phyloP scores from a whole-genome alignment of 1,139 yeast species.

The Zygoascus hellenicus region DNA sequence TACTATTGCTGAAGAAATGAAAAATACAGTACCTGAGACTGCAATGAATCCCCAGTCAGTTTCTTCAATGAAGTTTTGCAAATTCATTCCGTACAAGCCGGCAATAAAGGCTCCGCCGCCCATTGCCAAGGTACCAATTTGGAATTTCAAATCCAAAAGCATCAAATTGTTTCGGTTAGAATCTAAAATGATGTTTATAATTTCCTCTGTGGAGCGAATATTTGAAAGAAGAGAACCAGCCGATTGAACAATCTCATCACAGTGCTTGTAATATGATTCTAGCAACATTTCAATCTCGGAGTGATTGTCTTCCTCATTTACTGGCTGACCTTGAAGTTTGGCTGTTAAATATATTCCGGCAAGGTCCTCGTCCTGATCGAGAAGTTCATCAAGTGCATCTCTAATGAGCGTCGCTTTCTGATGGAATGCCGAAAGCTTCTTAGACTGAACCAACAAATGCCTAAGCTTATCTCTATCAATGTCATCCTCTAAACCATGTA shows the following conservation, averaged over 20 bases:
- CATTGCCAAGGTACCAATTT: slow-evolving; percentile 83
- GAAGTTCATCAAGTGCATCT: slow-evolving; percentile 76
- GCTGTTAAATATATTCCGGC: slow-evolving; percentile 76
- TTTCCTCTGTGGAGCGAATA: slow-evolving; percentile 91
- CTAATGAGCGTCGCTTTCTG: slow-evolving; percentile 81
- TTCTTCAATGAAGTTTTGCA: slow-evolving; percentile 86
- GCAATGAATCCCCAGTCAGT: slow-evolving; percentile 58
- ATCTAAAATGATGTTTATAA: slow-evolving; percentile 88
- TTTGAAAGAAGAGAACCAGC: slow-evolving; percentile 79
- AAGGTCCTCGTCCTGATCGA: slow-evolving; percentile 89
- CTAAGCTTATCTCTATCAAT: slow-evolving; percentile 80
- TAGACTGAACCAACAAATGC: slow-evolving; percentile 73
- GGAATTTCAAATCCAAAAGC: slow-evolving; percentile 82
- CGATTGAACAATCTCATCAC: slow-evolving; percentile 94
- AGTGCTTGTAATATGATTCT: slow-evolving; percentile 90
- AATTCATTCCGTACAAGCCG: slow-evolving; percentile 94
- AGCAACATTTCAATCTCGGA: slow-evolving; percentile 84
- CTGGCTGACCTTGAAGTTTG: slow-evolving; percentile 33
- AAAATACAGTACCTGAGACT: slow-evolving; percentile 47
- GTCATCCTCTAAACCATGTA: slow-evolving; percentile 77
- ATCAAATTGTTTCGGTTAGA: slow-evolving; percentile 92
- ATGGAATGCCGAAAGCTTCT: slow-evolving; percentile 70
- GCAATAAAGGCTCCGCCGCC: slow-evolving; percentile 79
- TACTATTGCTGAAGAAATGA: slow-evolving; percentile 39
- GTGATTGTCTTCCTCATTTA: slow-evolving; percentile 43